Percentiles rank a stretch among this genome's conserved stretches.
phyloP scores from a whole-genome alignment of 352 stramenopile genomes.

The Phytophthora europaea region DNA sequence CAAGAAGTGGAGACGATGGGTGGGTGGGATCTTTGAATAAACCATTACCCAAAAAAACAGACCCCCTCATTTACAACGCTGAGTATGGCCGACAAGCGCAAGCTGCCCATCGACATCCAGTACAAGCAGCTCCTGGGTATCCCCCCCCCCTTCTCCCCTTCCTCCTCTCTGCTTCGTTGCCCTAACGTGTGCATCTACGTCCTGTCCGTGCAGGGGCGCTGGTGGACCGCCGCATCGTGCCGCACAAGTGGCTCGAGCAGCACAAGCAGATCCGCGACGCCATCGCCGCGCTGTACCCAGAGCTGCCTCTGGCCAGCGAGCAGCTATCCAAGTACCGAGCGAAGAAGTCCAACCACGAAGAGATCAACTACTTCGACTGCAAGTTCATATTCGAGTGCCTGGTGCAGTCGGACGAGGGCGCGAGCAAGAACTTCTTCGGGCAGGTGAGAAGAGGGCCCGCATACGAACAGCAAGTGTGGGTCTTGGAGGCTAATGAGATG shows the following conservation, averaged over 20 bases:
- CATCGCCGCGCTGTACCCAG: conserved; percentile 60
- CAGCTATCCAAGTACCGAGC: conserved; percentile 54
- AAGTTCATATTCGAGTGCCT: conserved; percentile 72
- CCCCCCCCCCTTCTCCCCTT: neutral
- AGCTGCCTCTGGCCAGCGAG: conserved; percentile 59
- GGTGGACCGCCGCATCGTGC: conserved; percentile 78
- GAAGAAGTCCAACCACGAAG: conserved; percentile 62
- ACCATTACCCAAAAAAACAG: too few relatives aligned
- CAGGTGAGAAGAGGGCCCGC: conserved; percentile 42
- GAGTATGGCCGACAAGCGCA: conserved; percentile 70
- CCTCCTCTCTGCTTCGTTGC: neutral
- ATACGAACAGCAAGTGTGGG: neutral
- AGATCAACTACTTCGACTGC: conserved; percentile 85
- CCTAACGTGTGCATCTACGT: conserved; percentile 1
- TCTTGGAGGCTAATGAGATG: conserved; percentile 1
- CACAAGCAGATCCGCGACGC: conserved; percentile 70
- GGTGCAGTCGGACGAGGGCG: conserved; percentile 67
- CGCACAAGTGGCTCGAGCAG: conserved; percentile 77
- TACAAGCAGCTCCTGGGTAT: conserved; percentile 84
- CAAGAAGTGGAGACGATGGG: too few relatives aligned
- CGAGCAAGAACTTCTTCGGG: conserved; percentile 81
- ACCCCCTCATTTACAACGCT: too few relatives aligned
- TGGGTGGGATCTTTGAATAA: too few relatives aligned
- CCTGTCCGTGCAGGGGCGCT: conserved; percentile 56
- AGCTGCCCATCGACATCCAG: conserved; percentile 82